These are phyloP conservation scores for Clathrospora elynae DNA, from an alignment of 2,329 filamentous ascomycete species.

Conservation along the genomic window DNA sequence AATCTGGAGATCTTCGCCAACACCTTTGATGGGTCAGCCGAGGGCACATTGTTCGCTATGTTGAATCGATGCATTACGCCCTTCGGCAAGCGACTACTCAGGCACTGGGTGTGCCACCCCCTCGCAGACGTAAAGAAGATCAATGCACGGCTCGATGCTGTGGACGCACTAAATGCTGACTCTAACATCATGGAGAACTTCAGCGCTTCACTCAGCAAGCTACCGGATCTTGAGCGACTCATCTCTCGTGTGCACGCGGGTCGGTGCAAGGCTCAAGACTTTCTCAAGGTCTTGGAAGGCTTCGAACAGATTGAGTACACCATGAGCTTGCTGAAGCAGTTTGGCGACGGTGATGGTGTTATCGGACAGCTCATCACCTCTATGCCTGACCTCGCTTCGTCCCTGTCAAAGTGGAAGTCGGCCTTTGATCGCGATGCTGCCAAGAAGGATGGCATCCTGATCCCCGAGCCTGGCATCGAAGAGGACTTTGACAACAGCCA, in stretches of 20 bases:
- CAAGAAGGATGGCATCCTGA: slow-evolving; percentile 77
- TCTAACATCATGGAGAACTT: slow-evolving; percentile 82
- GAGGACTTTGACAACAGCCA: slow-evolving; percentile 89
- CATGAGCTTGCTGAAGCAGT: slow-evolving; percentile 75
- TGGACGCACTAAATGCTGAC: slow-evolving; percentile 89
- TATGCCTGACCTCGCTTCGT: slow-evolving; percentile 81
- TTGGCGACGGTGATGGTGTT: slow-evolving; percentile 77
- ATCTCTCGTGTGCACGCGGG: slow-evolving; percentile 94
- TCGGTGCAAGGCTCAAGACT: slow-evolving; percentile 87
- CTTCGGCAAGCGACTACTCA: slow-evolving; percentile 93
- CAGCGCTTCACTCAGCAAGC: slow-evolving; percentile 81
- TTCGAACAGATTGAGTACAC: slow-evolving; percentile 98
- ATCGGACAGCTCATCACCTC: slow-evolving; percentile 80
- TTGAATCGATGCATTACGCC: slow-evolving; percentile 95
- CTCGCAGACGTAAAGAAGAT: slow-evolving; percentile 85
- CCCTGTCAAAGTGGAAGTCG: slow-evolving; percentile 83
- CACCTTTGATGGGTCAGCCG: slow-evolving; percentile 79
- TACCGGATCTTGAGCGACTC: slow-evolving; percentile 91
- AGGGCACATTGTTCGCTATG: slow-evolving; percentile 87
- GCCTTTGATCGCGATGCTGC: slow-evolving; percentile 87
- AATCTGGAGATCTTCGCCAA: slow-evolving; percentile 98
- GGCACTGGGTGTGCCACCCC: slow-evolving; percentile 97
- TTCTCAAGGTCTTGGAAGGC: slow-evolving; percentile 89
- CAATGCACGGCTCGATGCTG: slow-evolving; percentile 90
- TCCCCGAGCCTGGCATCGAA: slow-evolving; percentile 86